Evolutionary conservation across 768 basidiomycete species (phyloP), one percentile per base, ranked within the genome.

Genomic region (Termitomyces heimii): DNA sequence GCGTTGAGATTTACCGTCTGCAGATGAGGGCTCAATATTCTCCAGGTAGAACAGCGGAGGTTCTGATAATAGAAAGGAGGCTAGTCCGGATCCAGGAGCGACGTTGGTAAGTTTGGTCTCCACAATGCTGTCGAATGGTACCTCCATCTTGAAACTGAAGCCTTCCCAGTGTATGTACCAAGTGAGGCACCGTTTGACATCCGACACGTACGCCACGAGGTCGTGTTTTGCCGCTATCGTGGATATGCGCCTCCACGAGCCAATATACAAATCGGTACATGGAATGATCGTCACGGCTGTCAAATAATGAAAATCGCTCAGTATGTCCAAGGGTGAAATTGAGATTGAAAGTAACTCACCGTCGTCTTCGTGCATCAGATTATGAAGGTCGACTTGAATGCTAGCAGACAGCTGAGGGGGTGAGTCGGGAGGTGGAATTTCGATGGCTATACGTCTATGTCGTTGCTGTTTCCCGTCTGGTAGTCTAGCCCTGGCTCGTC

Each of bases 111-210:
- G 85, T 52, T 81, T 77, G 5, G 83, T 78, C 31, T 83, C 75
- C 20, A 77, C 62, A 59, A 92, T 84, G 58, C 70, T 77, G 55
- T 82, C 76, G 70, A 88, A 90, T 5, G 88, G 82, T 18, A 92
- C 77, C 59, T 89, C 88, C 87, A 93, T 93, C 70, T 92, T 92
- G 78, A 92, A 92, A 20, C 87, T 82, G 60, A 79, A 80, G 22
- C 87, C 88, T 0, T 73, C 77, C 6, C 86, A 86, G 42, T 84
- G 82, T 55, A 93, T 85, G 68, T 86, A 93, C 92, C 92, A 93
- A 4, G 81, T 82, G 29, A 93, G 72, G 64, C 80, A 84, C 42
- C 79, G 82, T 62, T 82, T 86, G 42, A 68, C 60, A 24, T 91
- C 86, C 67, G 81, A 91, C 13, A 88, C 74, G 68, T 92, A 93